These are phyloP conservation scores for Zangia roseola DNA, from an alignment of 768 basidiomycete species.

Conservation along the genomic window DNA sequence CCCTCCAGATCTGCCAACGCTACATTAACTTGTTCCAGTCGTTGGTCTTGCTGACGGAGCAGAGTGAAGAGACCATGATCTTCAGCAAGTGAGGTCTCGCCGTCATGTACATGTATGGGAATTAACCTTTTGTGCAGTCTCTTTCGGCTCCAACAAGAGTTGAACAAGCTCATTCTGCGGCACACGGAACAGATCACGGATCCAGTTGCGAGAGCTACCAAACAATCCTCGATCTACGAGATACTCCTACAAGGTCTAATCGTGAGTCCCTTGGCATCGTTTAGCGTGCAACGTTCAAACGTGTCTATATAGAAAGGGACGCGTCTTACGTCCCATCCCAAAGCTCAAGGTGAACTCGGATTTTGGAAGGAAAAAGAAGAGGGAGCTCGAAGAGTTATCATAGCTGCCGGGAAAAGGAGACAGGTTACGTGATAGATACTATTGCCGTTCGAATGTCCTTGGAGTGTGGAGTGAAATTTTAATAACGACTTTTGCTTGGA, in stretches of 20 bases:
- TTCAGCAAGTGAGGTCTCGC: conserved; percentile 76
- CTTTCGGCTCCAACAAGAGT: conserved; percentile 79
- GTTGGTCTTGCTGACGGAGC: conserved; percentile 75
- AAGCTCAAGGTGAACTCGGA: conserved; percentile 80
- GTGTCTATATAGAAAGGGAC: conserved; percentile 52
- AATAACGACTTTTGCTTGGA: conserved; percentile 16
- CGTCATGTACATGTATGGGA: background rate
- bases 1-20: conserved; percentile 60
- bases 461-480: background rate
- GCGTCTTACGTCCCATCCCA: conserved; percentile 73
- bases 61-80: conserved; percentile 94
- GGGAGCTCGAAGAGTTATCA: conserved; percentile 62
- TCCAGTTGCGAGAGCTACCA: conserved; percentile 57
- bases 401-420: conserved; percentile 37
- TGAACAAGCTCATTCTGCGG: conserved; percentile 69
- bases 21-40: conserved; percentile 83
- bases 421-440: conserved; percentile 20
- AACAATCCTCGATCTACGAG: conserved; percentile 73
- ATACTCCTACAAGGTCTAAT: conserved; percentile 71
- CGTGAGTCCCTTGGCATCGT: conserved; percentile 44
- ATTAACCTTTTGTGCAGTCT: conserved; percentile 50
- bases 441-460: conserved; percentile 11
- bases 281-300: background rate
- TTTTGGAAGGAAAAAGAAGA: conserved; percentile 89
- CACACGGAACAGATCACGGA: conserved; percentile 73